Base-by-base conservation (phyloP, 2,329 filamentous ascomycete genomes). In the Fragosphaeria purpurea region DNA sequence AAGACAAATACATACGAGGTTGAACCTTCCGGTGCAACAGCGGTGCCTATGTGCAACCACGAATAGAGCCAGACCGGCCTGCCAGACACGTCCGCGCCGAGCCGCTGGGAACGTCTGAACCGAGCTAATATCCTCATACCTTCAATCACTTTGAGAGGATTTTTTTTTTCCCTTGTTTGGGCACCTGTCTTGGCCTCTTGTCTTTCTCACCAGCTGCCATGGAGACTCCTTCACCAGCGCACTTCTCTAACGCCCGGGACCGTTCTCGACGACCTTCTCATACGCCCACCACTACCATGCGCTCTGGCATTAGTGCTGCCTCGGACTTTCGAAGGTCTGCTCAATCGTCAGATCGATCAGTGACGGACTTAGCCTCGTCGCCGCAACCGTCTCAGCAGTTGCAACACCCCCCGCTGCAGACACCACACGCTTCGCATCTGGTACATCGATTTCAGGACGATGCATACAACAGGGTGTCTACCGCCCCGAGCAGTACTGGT, bases 361-460 rank as follows among this genome's bases (percentile, higher is more conserved):
- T 34, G 30, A 47, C 52, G 10, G 54, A 42, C 48, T 8, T 46
- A 22, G 44, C 50, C 2, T 45, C 52, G 6, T 54, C 54, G n/a
- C 54, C 52, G 38, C 54, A 54, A 41, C 49, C 49, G n/a, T 22
- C 43, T 5, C 33, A 52, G 10, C 46, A 31, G 44, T 37, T 37
- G 11, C 9, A 22, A 34, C 44, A 33, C 7, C 47, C n/a, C 6
- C 45, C 45, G 22, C 7, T 40, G 22, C 50, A 50, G 7, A 37
- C 47, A 7, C 44, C 38, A 6, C n/a, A 11, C 8, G 7, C 50
- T 2, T 47, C 52, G 8, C 53, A 53, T 37, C 50, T 53, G 11
- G 35, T 48, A 41, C 55, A 56, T 30, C 48, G 50, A 11, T 53
- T 53, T 32, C 55, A 55, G 30, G 42, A 51, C 46, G 32, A 40